phyloP scores from a whole-genome alignment of 495 filamentous ascomycete species.

The Penicillium herquei region DNA sequence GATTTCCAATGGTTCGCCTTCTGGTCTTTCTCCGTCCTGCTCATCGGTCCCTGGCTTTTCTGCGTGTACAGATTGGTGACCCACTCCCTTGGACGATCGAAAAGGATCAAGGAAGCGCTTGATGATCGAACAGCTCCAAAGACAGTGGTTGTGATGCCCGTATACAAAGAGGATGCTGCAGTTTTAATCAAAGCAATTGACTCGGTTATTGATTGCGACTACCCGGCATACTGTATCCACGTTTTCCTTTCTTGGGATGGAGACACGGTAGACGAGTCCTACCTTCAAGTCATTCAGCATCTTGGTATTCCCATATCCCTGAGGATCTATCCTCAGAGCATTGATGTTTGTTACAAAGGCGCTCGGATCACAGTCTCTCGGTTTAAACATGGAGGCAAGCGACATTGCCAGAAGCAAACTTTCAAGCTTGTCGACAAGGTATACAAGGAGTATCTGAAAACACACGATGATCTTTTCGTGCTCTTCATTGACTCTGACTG shows the following conservation, averaged over 20 bases:
- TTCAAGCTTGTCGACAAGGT: constrained; percentile 95
- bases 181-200: constrained; percentile 86
- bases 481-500: constrained; percentile 99
- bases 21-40: constrained; percentile 82
- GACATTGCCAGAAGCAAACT: constrained; percentile 89
- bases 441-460: constrained; percentile 83
- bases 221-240: constrained; percentile 89
- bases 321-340: constrained; percentile 80
- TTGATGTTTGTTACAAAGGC: constrained; percentile 81
- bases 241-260: constrained; percentile 97
- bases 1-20: constrained; percentile 95
- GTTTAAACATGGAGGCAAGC: constrained; percentile 91
- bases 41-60: constrained; percentile 89
- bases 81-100: constrained; percentile 75
- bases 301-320: constrained; percentile 80
- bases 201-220: constrained; percentile 92
- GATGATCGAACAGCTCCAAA: constrained; percentile 88
- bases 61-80: constrained; percentile 90
- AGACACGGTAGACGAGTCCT: constrained; percentile 81
- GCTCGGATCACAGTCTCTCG: constrained; percentile 88
- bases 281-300: constrained; percentile 82
- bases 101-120: constrained; percentile 77
- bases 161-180: constrained; percentile 88
- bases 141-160: constrained; percentile 96
- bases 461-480: constrained; percentile 90